phyloP scores from a whole-genome alignment of 306 rosid species.

The cucumber (Cucumis sativus) region DNA sequence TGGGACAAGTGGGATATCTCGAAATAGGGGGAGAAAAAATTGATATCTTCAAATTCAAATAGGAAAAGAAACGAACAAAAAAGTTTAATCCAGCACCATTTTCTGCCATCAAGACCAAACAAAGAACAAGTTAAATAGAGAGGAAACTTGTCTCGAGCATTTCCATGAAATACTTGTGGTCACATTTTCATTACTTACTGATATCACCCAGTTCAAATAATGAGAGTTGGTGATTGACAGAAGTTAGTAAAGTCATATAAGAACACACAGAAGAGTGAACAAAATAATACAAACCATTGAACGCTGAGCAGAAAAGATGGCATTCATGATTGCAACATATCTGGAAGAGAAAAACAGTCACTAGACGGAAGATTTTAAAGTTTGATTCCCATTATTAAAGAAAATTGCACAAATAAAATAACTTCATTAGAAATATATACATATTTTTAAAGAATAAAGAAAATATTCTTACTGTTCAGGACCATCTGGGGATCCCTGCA shows the following conservation, averaged over 20 bases:
- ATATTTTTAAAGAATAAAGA: too few species aligned
- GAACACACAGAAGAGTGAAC: background rate
- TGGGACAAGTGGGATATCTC: background rate
- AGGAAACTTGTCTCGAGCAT: background rate
- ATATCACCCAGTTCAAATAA: background rate
- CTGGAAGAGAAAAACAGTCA: slow-evolving; percentile 32
- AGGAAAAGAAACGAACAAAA: background rate
- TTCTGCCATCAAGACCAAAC: background rate
- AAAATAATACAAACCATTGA: slow-evolving; percentile 39
- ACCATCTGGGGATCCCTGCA: slow-evolving; percentile 91
- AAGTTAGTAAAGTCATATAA: background rate
- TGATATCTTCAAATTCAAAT: too few species aligned
- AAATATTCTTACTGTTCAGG: slow-evolving; percentile 67
- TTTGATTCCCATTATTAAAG: background rate
- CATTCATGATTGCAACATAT: slow-evolving; percentile 92
- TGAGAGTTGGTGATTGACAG: background rate
- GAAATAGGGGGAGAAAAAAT: too few species aligned
- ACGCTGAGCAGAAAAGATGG: slow-evolving; percentile 89
- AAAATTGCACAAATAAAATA: slow-evolving; percentile 10
- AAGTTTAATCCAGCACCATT: background rate
- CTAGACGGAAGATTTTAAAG: slow-evolving; percentile 8
- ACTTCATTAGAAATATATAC: background rate
- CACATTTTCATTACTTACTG: background rate
- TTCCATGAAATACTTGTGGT: background rate
- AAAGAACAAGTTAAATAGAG: background rate